Base-by-base conservation (phyloP, 495 filamentous ascomycete genomes). In the Cryomyces antarcticus region DNA sequence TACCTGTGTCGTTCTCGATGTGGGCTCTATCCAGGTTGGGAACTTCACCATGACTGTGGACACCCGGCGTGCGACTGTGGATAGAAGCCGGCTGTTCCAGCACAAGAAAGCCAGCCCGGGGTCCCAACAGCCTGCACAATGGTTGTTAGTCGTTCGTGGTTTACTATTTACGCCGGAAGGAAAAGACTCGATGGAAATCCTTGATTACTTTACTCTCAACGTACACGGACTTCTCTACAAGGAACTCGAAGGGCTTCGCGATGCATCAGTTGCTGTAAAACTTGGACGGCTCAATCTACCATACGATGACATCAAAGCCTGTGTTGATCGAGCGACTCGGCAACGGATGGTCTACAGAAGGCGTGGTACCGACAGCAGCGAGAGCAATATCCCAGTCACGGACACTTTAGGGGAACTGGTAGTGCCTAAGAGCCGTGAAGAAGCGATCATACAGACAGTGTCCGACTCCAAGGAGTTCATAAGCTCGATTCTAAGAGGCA, bases 391-490 rank as follows among this genome's bases (percentile, higher is more conserved):
- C 5, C 73, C 76, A 24, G n/a, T n/a, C n/a, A n/a, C n/a, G n/a
- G n/a, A n/a, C n/a, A n/a, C n/a, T n/a, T n/a, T n/a, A n/a, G 33
- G 38, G 7, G 86, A 94, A 55, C 53, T 84, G 11, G 76, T 81
- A 41, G 64, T 66, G 34, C 75, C 82, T 9, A 82, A 79, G 10
- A 85, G 74, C 51, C 65, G 66, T 37, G 76, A 89, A 52, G 73
- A 82, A 40, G 71, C 72, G 36, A 69, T 93, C 46, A 76, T 87
- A 31, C 81, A 84, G 57, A 80, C 82, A 0, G 82, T 95, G 3
- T 86, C 85, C 9, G 88, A 95, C 51, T 94, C 83, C 0, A 93
- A 83, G 51, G 87, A 93, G 43, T 87, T 99, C 50, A 70, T 84
- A 33, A 82, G 80, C 55, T 94, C 88, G 5, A 72, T 94, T 28